Evolutionary conservation across 805 yeast species (phyloP).

Genomic region (Tetrapisispora nanseiensis): DNA sequence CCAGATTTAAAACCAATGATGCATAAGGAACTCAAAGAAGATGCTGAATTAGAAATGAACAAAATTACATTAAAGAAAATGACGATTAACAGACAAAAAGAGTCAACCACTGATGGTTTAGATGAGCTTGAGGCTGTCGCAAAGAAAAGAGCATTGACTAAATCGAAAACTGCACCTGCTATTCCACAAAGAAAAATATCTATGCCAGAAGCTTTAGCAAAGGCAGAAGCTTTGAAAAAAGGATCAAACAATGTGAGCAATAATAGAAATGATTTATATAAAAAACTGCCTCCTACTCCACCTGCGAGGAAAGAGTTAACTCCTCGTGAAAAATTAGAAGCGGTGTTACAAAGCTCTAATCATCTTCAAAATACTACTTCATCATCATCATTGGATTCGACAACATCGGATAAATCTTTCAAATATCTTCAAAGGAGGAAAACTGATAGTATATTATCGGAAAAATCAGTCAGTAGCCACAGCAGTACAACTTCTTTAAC

Average conservation of each 20-base stretch:
- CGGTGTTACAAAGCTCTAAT: conserved; percentile 9
- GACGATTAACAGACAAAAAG: conserved; percentile 4
- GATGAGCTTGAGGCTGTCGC: conserved; percentile 18
- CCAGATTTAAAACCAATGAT: conserved; percentile 13
- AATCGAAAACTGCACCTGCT: conserved; percentile 13
- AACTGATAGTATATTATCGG: conserved; percentile 1
- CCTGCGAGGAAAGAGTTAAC: not conserved
- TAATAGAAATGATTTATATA: not conserved
- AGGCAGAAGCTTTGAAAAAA: conserved; percentile 11
- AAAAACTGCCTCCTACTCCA: not conserved
- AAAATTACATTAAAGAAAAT: conserved; percentile 7
- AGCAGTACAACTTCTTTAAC: conserved; percentile 8
- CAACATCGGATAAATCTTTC: not conserved
- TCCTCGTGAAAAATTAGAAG: conserved; percentile 8
- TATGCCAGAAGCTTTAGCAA: conserved; percentile 22
- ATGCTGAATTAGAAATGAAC: not conserved
- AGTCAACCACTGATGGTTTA: conserved; percentile 1
- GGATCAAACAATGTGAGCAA: not conserved
- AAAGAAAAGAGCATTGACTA: conserved; percentile 3
- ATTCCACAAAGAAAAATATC: conserved; percentile 24
- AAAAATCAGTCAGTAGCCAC: not conserved
- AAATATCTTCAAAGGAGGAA: not conserved
- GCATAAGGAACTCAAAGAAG: not conserved
- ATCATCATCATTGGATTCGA: not conserved
- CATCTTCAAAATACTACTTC: not conserved